Conservation (phyloP, 371 early-diverging fungal genomes). For the Mucor saturninus region DNA sequence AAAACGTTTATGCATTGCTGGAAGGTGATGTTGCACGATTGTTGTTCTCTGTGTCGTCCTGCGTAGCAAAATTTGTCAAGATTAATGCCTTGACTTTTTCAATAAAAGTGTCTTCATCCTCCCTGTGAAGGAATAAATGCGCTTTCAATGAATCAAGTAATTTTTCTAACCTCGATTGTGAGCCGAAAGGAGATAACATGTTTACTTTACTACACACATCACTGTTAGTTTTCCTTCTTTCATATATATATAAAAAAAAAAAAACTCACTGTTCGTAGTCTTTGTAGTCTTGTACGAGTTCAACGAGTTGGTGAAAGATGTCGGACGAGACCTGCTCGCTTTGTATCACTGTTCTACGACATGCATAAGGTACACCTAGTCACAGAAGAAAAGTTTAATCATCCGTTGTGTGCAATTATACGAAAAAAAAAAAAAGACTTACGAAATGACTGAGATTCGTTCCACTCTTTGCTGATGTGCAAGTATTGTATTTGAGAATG, state of each 20-base stretch:
- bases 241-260: neutral
- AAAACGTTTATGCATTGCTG: too few relatives aligned
- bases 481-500: conserved; percentile 67
- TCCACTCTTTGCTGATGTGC: conserved; percentile 53
- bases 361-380: conserved; percentile 56
- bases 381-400: neutral
- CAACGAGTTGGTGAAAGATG: conserved; percentile 51
- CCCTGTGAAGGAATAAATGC: conserved; percentile 44
- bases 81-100: conserved; percentile 40
- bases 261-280: conserved; percentile 60
- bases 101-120: conserved; percentile 40
- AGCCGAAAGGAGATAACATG: conserved; percentile 29
- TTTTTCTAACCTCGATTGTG: conserved; percentile 50
- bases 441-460: conserved; percentile 52
- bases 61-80: conserved; percentile 15
- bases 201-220: conserved; percentile 39
- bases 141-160: conserved; percentile 47
- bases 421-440: conserved; percentile 22
- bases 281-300: conserved; percentile 56
- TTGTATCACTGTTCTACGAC: conserved; percentile 49
- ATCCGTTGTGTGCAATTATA: too few relatives aligned
- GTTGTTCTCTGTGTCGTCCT: conserved; percentile 1
- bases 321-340: conserved; percentile 49
- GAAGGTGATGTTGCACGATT: neutral
- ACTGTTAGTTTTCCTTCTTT: neutral